Base-by-base conservation (phyloP, 2,329 filamentous ascomycete species). In the Acrodontium crateriforme region DNA sequence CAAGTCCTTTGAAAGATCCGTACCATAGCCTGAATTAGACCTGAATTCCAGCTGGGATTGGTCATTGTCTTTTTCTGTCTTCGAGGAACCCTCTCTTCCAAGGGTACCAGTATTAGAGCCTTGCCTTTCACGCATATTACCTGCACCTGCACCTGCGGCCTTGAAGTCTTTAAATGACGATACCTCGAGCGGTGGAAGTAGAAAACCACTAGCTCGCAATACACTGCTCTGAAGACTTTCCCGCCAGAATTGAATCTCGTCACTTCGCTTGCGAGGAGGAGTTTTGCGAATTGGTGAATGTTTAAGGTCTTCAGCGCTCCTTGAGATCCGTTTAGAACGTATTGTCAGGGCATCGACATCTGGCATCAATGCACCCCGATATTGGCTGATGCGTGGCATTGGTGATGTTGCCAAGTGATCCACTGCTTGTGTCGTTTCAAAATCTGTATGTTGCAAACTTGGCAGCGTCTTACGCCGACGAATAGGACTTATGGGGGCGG, bases 201-300 rank as follows among this genome's bases (percentile, higher is more conserved):
- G 34, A 31, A 48, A 44, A 10, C 46, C 47, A 15, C 44, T 46
- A 4, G 44, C 43, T 5, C 46, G 44, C 14, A 49, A 24, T 3
- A 50, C 42, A 27, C 34, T 44, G 24, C 35, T 36, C 13, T 41
- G 38, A 21, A 46, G 40, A 39, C 49, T 52, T 25, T 52, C 47
- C 6, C 51, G 40, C 52, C 51, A 53, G 27, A 45, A 50, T 18
- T 42, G 33, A 15, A 54, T 52, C 39, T 55, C 52, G 15, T 49
- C 45, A 27, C 44, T 52, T 27, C 47, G 44, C 29, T 53, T 47
- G 15, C 48, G 37, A 1, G 41, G 31, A n/a, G 41, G 27, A 15
- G 37, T 35, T 9, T 34, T 30, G 21, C 38, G 30, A 10, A 32
- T 17, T 16, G 32, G 30, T 5, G 38, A 24, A 7, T 27, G 29